Percentiles rank a stretch among this genome's conserved stretches.
Evolutionary conservation across 2,329 filamentous ascomycete genomes (phyloP).

Genomic region (Paracoccidioides brasiliensis): DNA sequence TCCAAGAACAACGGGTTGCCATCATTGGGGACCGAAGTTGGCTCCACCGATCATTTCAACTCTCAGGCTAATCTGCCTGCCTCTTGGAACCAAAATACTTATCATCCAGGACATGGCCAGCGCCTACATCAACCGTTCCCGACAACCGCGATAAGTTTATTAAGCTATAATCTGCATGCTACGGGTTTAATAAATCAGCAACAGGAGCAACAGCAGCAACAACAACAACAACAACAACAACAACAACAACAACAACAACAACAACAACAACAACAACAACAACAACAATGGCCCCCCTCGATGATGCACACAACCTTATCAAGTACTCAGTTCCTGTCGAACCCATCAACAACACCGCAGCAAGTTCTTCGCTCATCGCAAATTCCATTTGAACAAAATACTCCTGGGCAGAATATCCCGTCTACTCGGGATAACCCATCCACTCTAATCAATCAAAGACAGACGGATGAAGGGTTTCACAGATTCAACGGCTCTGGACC

Average conservation of each 20-base stretch:
- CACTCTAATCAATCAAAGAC: background rate
- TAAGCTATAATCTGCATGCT: too few relatives aligned
- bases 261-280: background rate
- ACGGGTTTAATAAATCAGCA: background rate
- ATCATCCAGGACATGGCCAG: background rate
- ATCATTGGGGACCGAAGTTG: background rate
- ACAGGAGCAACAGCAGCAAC: background rate
- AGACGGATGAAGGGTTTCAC: background rate
- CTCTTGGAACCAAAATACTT: background rate
- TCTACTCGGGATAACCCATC: background rate
- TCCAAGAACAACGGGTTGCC: background rate
- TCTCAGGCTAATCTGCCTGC: background rate
- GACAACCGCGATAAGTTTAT: background rate
- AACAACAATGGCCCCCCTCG: background rate
- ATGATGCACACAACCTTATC: background rate
- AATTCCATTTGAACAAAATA: background rate
- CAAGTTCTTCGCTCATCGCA: background rate
- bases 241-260: background rate
- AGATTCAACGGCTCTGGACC: constrained; percentile 6
- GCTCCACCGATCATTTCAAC: background rate
- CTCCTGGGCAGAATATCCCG: background rate
- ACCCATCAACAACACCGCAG: background rate
- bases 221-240: too few relatives aligned
- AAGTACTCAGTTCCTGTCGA: background rate
- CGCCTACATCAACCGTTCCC: background rate